Evolutionary conservation across 805 yeast genomes (phyloP).

Genomic region (Kazachstania bromeliacearum): DNA sequence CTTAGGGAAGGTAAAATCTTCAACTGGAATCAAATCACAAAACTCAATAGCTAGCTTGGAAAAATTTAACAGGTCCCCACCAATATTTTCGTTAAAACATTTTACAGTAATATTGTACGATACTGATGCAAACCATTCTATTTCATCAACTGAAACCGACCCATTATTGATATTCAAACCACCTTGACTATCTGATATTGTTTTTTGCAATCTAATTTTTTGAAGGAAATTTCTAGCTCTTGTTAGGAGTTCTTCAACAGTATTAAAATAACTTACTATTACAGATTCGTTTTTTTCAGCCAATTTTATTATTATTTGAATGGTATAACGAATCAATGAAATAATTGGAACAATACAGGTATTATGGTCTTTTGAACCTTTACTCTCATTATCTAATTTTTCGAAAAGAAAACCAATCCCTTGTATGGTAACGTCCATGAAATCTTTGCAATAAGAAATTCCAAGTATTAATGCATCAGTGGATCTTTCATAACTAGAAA

Average conservation of each 20-base stretch:
- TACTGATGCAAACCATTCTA: conserved; percentile 35
- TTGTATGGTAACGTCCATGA: conserved; percentile 19
- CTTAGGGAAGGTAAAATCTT: conserved; percentile 14
- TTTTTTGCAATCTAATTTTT: conserved; percentile 11
- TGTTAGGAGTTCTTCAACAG: conserved; percentile 5
- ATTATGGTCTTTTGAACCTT: not conserved
- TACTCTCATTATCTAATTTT: conserved; percentile 11
- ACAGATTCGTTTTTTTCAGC: conserved; percentile 8
- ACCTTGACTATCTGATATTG: not conserved
- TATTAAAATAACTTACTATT: conserved; percentile 1
- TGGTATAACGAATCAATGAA: conserved; percentile 23
- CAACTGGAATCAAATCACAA: conserved; percentile 12
- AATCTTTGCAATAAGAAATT: conserved; percentile 22
- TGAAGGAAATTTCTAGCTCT: conserved; percentile 8
- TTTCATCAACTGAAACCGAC: conserved; percentile 26
- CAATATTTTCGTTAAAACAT: conserved; percentile 13
- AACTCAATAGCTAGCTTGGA: conserved; percentile 15
- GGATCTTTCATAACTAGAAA: conserved; percentile 29
- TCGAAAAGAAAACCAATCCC: conserved; percentile 23
- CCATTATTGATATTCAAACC: conserved; percentile 25
- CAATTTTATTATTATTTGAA: conserved; percentile 27
- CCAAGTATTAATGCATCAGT: conserved; percentile 29
- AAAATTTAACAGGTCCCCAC: conserved; percentile 11
- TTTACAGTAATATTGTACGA: conserved; percentile 28
- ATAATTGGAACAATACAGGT: conserved; percentile 19